Percentiles rank a stretch among this genome's conserved stretches.
phyloP scores from a whole-genome alignment of 2,329 filamentous ascomycete genomes.

The Nannizziopsis arthrosporioides region DNA sequence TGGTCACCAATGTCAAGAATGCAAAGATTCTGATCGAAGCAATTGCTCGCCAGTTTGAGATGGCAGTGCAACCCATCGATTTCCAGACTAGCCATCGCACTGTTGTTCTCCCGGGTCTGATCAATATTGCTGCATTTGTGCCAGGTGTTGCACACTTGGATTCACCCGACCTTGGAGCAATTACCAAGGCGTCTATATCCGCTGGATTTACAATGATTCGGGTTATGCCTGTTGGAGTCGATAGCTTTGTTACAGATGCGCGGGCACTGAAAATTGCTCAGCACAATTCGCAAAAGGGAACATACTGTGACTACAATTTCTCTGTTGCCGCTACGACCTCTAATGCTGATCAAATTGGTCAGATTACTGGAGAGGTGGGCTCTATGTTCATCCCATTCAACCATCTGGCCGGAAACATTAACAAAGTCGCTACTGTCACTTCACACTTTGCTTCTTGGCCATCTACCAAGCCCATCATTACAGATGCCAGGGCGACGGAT shows the following conservation, averaged over 20 bases:
- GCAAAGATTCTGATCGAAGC: constrained; percentile 95
- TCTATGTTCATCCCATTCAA: constrained; percentile 77
- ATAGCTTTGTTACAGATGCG: constrained; percentile 61
- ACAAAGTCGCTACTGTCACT: constrained; percentile 67
- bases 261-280: constrained; percentile 60
- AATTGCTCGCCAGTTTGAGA: constrained; percentile 74
- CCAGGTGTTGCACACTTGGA: constrained; percentile 55
- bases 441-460: constrained; percentile 71
- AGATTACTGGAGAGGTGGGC: constrained; percentile 61
- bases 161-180: constrained; percentile 55
- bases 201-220: constrained; percentile 71
- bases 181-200: constrained; percentile 62
- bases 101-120: constrained; percentile 58
- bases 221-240: constrained; percentile 62
- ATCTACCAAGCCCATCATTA: constrained; percentile 64
- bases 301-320: constrained; percentile 69
- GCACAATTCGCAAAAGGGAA: constrained; percentile 54
- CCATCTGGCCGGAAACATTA: constrained; percentile 68
- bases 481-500: constrained; percentile 68
- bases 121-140: constrained; percentile 72
- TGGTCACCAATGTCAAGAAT: constrained; percentile 98
- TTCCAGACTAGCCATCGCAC: constrained; percentile 82
- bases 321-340: constrained; percentile 61
- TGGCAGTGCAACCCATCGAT: constrained; percentile 73
- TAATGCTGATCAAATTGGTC: constrained; percentile 63